These are phyloP conservation scores for Inonotus hispidus DNA, from an alignment of 1,284 basidiomycete genomes.

Conservation along the genomic window DNA sequence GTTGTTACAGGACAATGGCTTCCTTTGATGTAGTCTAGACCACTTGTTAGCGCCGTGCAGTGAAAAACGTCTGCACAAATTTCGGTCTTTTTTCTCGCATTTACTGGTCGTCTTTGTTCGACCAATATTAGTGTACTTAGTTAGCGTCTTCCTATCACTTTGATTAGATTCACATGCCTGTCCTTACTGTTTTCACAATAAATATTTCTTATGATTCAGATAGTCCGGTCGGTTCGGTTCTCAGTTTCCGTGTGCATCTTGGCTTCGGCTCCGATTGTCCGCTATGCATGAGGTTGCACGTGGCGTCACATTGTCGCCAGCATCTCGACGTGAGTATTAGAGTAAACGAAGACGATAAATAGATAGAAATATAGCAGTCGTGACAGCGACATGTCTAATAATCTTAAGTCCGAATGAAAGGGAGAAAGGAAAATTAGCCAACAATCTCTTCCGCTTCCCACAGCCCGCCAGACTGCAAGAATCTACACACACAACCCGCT, in stretches of 20 bases:
- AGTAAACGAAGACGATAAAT: not conserved
- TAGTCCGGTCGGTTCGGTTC: too few species aligned
- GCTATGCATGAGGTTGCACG: too few species aligned
- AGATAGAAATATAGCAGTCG: not conserved
- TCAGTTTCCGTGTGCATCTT: too few species aligned
- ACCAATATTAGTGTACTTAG: too few species aligned
- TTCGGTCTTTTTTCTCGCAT: too few species aligned
- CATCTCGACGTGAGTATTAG: not conserved
- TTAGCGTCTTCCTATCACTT: not conserved
- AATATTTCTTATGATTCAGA: too few species aligned
- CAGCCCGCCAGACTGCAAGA: too few species aligned
- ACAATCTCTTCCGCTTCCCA: not conserved
- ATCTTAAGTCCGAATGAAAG: not conserved
- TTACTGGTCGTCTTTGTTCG: not conserved
- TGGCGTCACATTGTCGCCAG: not conserved
- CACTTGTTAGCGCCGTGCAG: too few species aligned
- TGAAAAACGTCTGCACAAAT: too few species aligned
- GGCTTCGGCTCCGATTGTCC: not conserved
- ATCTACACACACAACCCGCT: too few species aligned
- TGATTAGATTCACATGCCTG: not conserved
- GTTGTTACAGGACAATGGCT: constrained; percentile 65
- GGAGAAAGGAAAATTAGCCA: not conserved
- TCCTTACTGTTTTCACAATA: not conserved
- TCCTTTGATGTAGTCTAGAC: constrained; percentile 51
- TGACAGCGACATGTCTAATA: not conserved